Evolutionary conservation across 1,284 basidiomycete genomes (phyloP).

Genomic region (Tylopilus sp.): DNA sequence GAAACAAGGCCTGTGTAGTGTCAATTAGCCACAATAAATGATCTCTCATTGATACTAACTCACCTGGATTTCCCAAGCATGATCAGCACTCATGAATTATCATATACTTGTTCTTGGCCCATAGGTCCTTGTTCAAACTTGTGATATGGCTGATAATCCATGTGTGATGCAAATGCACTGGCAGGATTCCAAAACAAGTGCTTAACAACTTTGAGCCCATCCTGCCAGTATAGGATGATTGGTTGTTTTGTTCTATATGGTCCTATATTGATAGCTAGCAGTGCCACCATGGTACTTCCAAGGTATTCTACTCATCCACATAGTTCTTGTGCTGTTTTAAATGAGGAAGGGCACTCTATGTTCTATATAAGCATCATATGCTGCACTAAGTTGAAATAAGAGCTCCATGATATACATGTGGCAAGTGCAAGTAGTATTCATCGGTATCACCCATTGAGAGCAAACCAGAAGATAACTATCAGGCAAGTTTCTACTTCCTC

Average conservation of each 20-base stretch:
- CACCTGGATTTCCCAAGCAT: conserved; percentile 24
- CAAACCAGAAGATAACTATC: background rate
- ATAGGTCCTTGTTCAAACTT: background rate
- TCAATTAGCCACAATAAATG: too few species aligned
- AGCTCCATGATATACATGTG: background rate
- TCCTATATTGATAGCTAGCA: conserved; percentile 6
- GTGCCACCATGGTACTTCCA: conserved; percentile 8
- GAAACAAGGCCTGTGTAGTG: too few species aligned
- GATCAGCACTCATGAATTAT: conserved; percentile 23
- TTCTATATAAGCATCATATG: background rate
- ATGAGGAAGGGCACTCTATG: background rate
- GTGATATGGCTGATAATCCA: background rate
- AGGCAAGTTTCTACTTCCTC: background rate
- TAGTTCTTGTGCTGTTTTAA: conserved; percentile 8
- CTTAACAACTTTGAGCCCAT: conserved; percentile 8
- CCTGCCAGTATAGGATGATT: conserved; percentile 9
- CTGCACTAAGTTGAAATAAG: background rate
- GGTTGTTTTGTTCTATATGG: conserved; percentile 7
- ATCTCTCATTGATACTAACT: too few species aligned
- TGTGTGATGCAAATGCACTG: background rate
- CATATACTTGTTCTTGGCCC: background rate
- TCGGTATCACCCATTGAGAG: conserved; percentile 1
- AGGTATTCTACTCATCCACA: background rate
- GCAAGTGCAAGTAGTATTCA: background rate
- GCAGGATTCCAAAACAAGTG: conserved; percentile 1